Base-by-base conservation (phyloP, 331 rosid genomes). In the Arachis monticola region DNA sequence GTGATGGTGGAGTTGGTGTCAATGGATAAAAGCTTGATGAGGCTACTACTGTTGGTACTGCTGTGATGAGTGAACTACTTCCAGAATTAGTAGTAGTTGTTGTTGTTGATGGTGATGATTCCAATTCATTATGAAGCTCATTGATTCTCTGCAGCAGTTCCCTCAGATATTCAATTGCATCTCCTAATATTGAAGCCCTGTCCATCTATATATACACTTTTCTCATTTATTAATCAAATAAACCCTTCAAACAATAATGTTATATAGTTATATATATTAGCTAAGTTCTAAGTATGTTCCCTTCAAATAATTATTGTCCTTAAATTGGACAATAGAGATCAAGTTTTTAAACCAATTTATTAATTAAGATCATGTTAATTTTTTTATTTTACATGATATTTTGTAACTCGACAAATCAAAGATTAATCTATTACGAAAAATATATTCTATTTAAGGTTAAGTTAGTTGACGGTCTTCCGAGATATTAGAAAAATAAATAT, bases 131-230 rank as follows among this genome's bases (percentile, higher is more conserved):
- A 48, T 91, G 96, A 13, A 93, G 96, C 51, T 83, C 96, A 79
- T 90, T 89, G 81, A 93, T 93, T 88, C 91, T 87, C 79, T 89
- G 96, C 76, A 91, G 85, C 30, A 91, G 97, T 73, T 93, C 97
- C 83, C 91, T 93, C 88, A 91, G 67, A 87, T 93, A 93, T 70
- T 93, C 98, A 10, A 89, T 89, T 73, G 97, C 97, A 69, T 91
- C 98, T 77, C 98, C 98, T 41, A 93, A 96, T 32, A 93, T 93
- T 41, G 98, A 91, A 68, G 98, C 97, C 86, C 97, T 91, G 63
- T 93, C 98, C 98, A 93, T 93, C 98, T 93, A 76, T 22, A 27
- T 35, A 35, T 35, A 66, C 8, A 51, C 2, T 13, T 51, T 45
- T 45, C 32, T 52, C 12, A 44, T 46, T 5, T 1, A 57, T 64